Percentiles rank a stretch among this genome's conserved stretches.
Conservation (phyloP, 306 rosid species). For the Oemleria cerasiformis region DNA sequence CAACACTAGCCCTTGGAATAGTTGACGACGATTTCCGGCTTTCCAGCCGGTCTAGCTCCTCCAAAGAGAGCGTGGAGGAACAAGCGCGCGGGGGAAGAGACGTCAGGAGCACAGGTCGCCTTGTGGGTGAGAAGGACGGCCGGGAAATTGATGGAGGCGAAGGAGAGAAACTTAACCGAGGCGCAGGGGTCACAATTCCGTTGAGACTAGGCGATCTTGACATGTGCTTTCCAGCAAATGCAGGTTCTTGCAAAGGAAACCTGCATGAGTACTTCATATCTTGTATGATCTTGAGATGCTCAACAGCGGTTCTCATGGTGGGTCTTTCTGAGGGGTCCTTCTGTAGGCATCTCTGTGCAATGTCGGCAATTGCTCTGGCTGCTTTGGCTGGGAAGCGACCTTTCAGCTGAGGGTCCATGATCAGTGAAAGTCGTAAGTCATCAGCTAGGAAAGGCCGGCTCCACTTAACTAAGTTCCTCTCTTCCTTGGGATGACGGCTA, state of each 20-base stretch:
- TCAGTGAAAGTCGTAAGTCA: constrained; percentile 70
- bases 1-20: constrained; percentile 68
- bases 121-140: constrained; percentile 61
- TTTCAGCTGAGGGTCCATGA: constrained; percentile 92
- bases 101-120: constrained; percentile 39
- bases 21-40: constrained; percentile 79
- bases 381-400: constrained; percentile 91
- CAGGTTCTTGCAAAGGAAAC: constrained; percentile 87
- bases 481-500: constrained; percentile 91
- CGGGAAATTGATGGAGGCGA: constrained; percentile 63
- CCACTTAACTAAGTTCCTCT: constrained; percentile 93
- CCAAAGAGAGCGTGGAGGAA: constrained; percentile 65
- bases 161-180: constrained; percentile 68
- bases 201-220: constrained; percentile 89
- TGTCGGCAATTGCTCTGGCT: constrained; percentile 79
- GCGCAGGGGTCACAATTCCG: constrained; percentile 60
- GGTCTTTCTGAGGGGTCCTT: constrained; percentile 96
- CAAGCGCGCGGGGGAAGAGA: constrained; percentile 58
- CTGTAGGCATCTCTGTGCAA: constrained; percentile 87
- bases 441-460: constrained; percentile 89
- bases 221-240: constrained; percentile 60
- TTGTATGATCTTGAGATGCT: constrained; percentile 71
- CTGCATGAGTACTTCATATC: constrained; percentile 75
- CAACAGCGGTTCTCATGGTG: constrained; percentile 86
- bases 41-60: constrained; percentile 70